Percentiles rank a stretch among this genome's conserved stretches.
Conservation (phyloP, 1,284 basidiomycete species). For the Golubevia pallescens region DNA sequence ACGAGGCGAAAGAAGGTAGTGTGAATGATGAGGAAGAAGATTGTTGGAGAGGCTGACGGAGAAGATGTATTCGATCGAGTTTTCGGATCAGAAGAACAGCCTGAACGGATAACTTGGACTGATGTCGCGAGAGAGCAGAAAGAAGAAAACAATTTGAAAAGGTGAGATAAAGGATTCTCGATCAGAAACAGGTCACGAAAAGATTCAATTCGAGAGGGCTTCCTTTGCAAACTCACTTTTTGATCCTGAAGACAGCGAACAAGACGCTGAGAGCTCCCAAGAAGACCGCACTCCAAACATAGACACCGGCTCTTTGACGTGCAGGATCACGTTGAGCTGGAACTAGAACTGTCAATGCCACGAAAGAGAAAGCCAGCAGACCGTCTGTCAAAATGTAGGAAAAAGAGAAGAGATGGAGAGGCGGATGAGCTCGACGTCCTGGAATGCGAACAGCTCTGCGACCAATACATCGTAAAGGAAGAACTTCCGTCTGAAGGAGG, state of each 20-base stretch:
- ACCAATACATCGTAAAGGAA: neutral
- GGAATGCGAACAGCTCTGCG: no score
- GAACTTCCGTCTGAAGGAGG: no score
- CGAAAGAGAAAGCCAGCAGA: constrained; percentile 77
- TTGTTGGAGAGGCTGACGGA: no score
- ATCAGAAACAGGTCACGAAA: no score
- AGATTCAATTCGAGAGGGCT: no score
- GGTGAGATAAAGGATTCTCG: no score
- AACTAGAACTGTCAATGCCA: constrained; percentile 81
- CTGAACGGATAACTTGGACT: constrained; percentile 44
- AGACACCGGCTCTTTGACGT: constrained; percentile 83
- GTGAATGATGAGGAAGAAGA: no score
- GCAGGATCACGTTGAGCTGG: constrained; percentile 77
- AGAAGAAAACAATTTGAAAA: no score
- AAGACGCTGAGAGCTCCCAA: constrained; percentile 86
- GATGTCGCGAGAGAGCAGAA: neutral
- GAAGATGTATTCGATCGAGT: no score
- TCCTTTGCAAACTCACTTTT: no score
- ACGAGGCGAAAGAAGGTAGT: no score
- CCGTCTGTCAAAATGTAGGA: constrained; percentile 72
- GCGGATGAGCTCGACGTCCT: no score
- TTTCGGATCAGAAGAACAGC: constrained; percentile 23
- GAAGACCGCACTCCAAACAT: constrained; percentile 84
- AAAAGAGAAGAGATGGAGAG: neutral
- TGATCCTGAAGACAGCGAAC: constrained; percentile 85